Percentiles rank a stretch among this genome's conserved stretches.
phyloP scores from a whole-genome alignment of 495 filamentous ascomycete genomes.

The Talaromyces thailandensis region DNA sequence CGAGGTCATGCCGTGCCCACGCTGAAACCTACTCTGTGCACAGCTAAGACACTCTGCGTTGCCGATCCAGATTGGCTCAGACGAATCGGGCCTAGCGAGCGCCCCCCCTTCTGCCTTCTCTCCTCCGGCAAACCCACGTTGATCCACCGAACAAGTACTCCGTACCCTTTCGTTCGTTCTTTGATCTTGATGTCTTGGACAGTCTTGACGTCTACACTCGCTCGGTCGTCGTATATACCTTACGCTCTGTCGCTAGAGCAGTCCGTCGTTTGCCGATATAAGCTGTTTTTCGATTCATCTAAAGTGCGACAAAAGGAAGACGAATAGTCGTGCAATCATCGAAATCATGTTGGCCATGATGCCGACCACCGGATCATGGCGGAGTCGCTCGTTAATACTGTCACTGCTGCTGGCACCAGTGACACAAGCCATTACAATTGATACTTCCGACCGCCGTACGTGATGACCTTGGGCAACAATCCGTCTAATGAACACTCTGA shows the following conservation, averaged over 20 bases:
- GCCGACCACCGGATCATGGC: neutral
- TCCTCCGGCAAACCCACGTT: neutral
- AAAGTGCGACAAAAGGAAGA: neutral
- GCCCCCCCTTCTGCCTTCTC: neutral
- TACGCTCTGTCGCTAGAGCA: neutral
- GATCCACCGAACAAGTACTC: too few species aligned
- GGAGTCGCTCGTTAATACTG: conserved; percentile 2
- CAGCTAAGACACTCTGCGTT: neutral
- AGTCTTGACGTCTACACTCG: neutral
- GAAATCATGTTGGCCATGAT: neutral
- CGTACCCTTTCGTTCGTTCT: neutral
- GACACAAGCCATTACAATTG: conserved; percentile 11
- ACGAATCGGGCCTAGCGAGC: neutral
- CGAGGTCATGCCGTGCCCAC: neutral
- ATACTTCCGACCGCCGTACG: conserved; percentile 12
- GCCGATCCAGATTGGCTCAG: neutral
- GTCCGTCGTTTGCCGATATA: neutral
- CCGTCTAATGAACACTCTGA: neutral
- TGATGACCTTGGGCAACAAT: neutral
- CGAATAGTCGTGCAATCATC: neutral
- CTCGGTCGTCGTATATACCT: neutral
- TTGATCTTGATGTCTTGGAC: neutral
- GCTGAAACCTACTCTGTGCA: neutral
- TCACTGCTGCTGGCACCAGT: conserved; percentile 4
- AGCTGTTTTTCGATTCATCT: neutral